These are phyloP conservation scores for Talaromyces piceae DNA, from an alignment of 2,329 filamentous ascomycete genomes.

Conservation along the genomic window DNA sequence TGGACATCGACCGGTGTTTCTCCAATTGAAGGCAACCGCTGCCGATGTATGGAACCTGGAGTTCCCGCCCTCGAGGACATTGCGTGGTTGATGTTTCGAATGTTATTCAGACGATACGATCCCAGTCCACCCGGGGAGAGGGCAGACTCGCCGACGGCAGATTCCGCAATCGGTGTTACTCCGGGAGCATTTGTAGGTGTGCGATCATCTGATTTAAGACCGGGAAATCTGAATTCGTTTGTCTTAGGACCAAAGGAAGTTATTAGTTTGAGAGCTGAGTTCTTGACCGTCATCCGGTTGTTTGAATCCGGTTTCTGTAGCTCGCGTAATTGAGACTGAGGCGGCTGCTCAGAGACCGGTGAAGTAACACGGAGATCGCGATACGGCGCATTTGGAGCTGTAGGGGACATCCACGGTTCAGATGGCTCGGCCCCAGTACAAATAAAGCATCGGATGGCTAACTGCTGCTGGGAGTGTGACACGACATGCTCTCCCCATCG, in stretches of 20 bases:
- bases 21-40: constrained; percentile 70
- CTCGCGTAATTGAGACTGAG: constrained; percentile 14
- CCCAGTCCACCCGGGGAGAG: constrained; percentile 62
- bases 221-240: constrained; percentile 52
- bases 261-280: constrained; percentile 80
- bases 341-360: constrained; percentile 50
- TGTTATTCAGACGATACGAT: constrained; percentile 48
- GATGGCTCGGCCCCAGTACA: constrained; percentile 79
- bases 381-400: constrained; percentile 54
- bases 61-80: constrained; percentile 58
- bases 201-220: constrained; percentile 45
- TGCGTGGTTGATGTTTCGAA: constrained; percentile 62
- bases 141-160: constrained; percentile 54
- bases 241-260: constrained; percentile 64
- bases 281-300: constrained; percentile 60
- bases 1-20: constrained; percentile 54
- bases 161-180: constrained; percentile 82
- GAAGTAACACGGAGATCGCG: constrained; percentile 19
- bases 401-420: constrained; percentile 82
- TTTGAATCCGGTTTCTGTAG: constrained; percentile 32
- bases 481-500: constrained; percentile 95
- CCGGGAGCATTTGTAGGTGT: constrained; percentile 71
- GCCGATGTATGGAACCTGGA: constrained; percentile 52
- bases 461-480: constrained; percentile 74
- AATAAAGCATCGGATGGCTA: constrained; percentile 88